Percentiles rank a stretch among this genome's conserved stretches.
phyloP scores from a whole-genome alignment of 225 moss, liverwort and hornwort species.

The Antitrichia curtipendula region DNA sequence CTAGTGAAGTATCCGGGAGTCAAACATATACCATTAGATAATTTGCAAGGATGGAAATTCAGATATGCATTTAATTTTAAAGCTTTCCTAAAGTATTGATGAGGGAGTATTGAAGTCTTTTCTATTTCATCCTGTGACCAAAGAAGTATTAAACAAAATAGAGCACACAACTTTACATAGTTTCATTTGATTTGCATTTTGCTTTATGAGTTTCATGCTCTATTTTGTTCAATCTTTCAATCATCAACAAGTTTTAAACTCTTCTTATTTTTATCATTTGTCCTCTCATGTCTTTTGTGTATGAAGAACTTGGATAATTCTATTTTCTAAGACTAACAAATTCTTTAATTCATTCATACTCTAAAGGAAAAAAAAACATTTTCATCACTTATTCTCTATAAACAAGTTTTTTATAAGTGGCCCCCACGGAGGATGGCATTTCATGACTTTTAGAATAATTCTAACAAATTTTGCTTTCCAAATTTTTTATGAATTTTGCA shows the following conservation, averaged over 20 bases:
- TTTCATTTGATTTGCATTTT: too few species aligned
- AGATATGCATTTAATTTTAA: too few species aligned
- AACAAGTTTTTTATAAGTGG: neutral
- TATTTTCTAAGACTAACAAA: neutral
- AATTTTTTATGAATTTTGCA: neutral
- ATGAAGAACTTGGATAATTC: neutral
- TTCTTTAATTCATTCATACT: neutral
- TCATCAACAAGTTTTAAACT: neutral
- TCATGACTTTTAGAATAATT: neutral
- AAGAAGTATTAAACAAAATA: too few species aligned
- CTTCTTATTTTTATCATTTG: neutral
- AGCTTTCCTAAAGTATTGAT: too few species aligned
- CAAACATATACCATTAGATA: too few species aligned
- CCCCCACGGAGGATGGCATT: accelerated
- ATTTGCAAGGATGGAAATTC: too few species aligned
- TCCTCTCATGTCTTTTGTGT: neutral
- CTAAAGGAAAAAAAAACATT: accelerated
- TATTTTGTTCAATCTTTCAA: too few species aligned
- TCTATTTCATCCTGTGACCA: too few species aligned
- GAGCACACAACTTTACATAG: too few species aligned
- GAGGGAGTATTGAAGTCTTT: too few species aligned
- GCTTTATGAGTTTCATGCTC: too few species aligned
- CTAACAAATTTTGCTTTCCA: neutral
- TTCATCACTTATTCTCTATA: neutral
- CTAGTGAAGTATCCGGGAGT: too few species aligned